Evolutionary conservation across 768 basidiomycete species (phyloP), one percentile per base, ranked within the genome.

Genomic region (Russula dissimulans): DNA sequence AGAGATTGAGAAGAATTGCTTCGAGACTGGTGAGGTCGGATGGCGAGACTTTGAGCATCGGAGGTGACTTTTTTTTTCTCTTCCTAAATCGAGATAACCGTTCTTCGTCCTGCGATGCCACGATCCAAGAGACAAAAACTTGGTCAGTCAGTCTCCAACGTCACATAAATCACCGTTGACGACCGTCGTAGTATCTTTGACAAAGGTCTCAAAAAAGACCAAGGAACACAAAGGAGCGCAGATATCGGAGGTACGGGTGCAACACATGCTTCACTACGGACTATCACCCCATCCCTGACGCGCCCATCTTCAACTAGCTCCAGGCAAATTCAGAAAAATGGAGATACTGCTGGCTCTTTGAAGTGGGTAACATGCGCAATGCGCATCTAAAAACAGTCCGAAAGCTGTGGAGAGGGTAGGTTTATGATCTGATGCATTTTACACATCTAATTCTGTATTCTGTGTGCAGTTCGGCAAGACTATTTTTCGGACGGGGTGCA

Each of bases 341-440:
- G 86, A 83, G 83, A 69, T 95, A 97, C 73, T 89, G 91, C 75
- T 99, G 94, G 91, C 71, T 97, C 42, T 97, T 99, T 70, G 85
- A 89, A 67, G 91, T 97, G 5, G 95, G 94, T 15, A 84, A 93
- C 66, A 95, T 97, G 93, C 80, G 97, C 61, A 98, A 95, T 75
- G 77, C 93, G 31, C 88, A 92, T 73, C 76, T 99, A 42, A 95
- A 98, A 79, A 93, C 91, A 54, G 91, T 98, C 49, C 81, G 97
- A 65, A 85, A 85, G 61, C 77, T 89, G 64, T 99, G 97, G 97
- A 91, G 91, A 78, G 91, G 89, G 87, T 91, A 66, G 57, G 87
- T 75, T 18, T 41, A 56, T 8, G 50, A 18, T 48, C 10, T 44
- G 46, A 51, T 22, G 43, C 14, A 22, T 22, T 41, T 18, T 7